These are phyloP conservation scores for Tuber magnatum DNA, from an alignment of 495 filamentous ascomycete genomes.

Conservation along the genomic window DNA sequence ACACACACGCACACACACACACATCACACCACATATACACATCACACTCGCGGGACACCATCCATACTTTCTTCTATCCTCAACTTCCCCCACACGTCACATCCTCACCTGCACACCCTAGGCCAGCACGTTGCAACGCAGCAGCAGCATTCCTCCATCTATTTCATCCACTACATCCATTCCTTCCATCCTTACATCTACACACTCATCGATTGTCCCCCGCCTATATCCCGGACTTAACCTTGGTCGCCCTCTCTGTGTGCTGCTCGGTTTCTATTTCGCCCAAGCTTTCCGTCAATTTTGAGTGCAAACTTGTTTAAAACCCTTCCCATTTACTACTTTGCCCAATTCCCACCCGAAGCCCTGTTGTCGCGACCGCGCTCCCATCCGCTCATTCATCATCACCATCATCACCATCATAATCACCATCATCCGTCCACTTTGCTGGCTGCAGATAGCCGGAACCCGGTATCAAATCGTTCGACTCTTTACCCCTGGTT, in stretches of 20 bases:
- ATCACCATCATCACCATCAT: not conserved
- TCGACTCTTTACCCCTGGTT: not conserved
- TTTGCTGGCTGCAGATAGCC: not conserved
- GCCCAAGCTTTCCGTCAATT: not conserved
- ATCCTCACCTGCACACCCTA: not conserved
- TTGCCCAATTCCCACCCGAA: not conserved
- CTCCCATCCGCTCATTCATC: not conserved
- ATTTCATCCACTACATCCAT: not conserved
- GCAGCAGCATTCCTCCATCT: conserved; percentile 2
- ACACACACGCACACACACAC: not conserved
- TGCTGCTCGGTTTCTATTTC: not conserved
- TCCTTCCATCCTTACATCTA: not conserved
- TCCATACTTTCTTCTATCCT: not conserved
- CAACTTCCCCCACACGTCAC: not conserved
- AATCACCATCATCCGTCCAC: not conserved
- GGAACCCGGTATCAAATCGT: not conserved
- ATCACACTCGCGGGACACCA: not conserved
- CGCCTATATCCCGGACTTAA: not conserved
- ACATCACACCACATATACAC: not conserved
- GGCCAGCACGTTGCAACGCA: conserved; percentile 1
- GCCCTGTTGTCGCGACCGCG: not conserved
- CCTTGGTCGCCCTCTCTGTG: not conserved
- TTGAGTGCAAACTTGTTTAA: not conserved
- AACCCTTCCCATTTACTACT: not conserved
- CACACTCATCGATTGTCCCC: not conserved